A percentile compares a stretch with the other conserved stretches of the same genome.
phyloP scores from a whole-genome alignment of 2,329 filamentous ascomycete species.

The Ceratocystis colombiana region DNA sequence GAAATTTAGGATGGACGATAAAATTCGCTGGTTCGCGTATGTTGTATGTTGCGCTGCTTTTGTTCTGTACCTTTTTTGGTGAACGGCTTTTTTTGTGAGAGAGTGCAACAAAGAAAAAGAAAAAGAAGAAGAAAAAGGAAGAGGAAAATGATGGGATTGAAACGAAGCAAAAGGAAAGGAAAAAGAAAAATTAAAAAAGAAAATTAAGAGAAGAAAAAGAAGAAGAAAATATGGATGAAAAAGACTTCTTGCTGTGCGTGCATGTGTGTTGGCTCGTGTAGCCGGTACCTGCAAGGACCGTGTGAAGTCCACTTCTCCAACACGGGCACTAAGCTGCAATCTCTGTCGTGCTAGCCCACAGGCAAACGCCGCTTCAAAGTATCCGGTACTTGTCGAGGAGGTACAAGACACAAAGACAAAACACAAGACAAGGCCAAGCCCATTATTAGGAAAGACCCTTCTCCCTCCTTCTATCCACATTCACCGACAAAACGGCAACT shows the following conservation, averaged over 20 bases:
- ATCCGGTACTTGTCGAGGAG: slow-evolving; percentile 3
- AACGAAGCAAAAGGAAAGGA: slow-evolving; percentile 2
- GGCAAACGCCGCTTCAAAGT: slow-evolving; percentile 4
- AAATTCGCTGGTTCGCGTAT: slow-evolving; percentile 15
- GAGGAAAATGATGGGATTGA: not conserved
- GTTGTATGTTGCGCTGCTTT: slow-evolving; percentile 9
- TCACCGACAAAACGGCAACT: not conserved
- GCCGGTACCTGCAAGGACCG: slow-evolving; percentile 10
- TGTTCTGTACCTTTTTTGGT: slow-evolving; percentile 3
- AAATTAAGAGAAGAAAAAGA: slow-evolving; percentile 15
- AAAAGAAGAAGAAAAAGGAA: slow-evolving; percentile 9
- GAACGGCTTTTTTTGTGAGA: slow-evolving; percentile 8
- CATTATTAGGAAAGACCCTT: not conserved
- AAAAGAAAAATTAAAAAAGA: slow-evolving; percentile 12
- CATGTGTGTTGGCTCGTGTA: slow-evolving; percentile 14
- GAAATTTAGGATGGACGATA: slow-evolving; percentile 13
- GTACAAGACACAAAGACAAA: not conserved
- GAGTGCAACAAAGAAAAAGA: not conserved
- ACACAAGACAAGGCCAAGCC: not conserved
- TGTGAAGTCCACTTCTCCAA: slow-evolving; percentile 12
- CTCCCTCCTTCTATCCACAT: not conserved
- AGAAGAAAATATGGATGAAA: slow-evolving; percentile 16
- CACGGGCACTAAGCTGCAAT: slow-evolving; percentile 11
- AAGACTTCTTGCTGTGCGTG: slow-evolving; percentile 4
- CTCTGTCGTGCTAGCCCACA: slow-evolving; percentile 4